Base-by-base conservation (phyloP, 257 asterid genomes). In the Thymus mandschuricus region DNA sequence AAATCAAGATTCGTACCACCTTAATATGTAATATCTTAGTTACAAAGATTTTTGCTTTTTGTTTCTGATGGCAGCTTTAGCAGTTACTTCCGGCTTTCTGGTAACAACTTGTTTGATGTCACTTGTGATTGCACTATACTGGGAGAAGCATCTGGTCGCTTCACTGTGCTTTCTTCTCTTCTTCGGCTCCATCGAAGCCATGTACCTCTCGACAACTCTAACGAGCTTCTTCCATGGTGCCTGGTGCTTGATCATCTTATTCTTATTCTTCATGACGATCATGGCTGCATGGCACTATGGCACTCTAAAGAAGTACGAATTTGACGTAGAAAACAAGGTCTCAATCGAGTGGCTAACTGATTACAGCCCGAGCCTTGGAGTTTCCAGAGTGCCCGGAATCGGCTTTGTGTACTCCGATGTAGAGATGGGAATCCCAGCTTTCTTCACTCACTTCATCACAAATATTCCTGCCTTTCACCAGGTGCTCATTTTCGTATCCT, bases 231-330 rank as follows among this genome's bases (percentile, higher is more conserved):
- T 84, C 45, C 81, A 74, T 3, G 99, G 99, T 10, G 92, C 95
- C 2, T 94, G 99, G 99, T 81, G 86, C 73, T 66, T 89, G 50
- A 74, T 82, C 76, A 40, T 84, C 78, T 72, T 94, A 8, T 73
- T 82, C 29, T 2, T 83, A 8, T 76, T 89, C 43, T 88, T 86
- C 57, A 81, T 85, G 84, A 81, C 82, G 1, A 76, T 80, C 46
- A 94, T 94, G 99, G 69, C 78, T n/a, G 67, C 95, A 12, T 94
- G 99, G 99, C 97, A 91, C 84, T 94, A 89, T 7, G 99, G 99
- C 64, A 89, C 97, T 21, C 75, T 91, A 43, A 94, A 89, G 68
- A 91, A 91, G 68, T 87, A 89, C 21, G 78, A 86, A 71, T 94
- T 88, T 31, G 97, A 94, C 34, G 27, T 84, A 0, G 89, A 94